Base-by-base conservation (phyloP, 345 rosid species). In the Eucalyptus paniculata region DNA sequence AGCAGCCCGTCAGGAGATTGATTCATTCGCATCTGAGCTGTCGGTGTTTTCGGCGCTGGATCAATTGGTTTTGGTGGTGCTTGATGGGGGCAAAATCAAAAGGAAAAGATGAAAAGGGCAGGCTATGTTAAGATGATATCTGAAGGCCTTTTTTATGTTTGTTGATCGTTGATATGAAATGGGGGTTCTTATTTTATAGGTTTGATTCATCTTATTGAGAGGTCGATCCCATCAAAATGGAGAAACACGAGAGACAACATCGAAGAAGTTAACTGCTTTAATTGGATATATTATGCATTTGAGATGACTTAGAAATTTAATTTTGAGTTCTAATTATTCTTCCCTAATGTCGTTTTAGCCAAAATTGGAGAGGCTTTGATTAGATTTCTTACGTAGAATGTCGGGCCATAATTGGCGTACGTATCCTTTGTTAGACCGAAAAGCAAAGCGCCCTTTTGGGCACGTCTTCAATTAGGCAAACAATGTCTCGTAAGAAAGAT, bases 201-300 rank as follows among this genome's bases (percentile, higher is more conserved):
- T 18, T 10, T 19, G 19, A 18, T 72, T 37, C 82, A 9, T 72
- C 82, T 37, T 37, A 4, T 37, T 1, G 45, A 19, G 15, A 72
- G 82, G 45, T 72, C 28, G 45, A 19, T 72, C 23, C 82, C 4
- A 5, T 72, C 45, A 18, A 72, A 34, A 18, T 9, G 82, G 11
- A 19, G 45, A 72, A 18, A 72, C 23, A 2, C 14, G 44, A 72
- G 81, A 34, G 44, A 18, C 45, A 9, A 72, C 12, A 37, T 34
- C 3, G 45, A 34, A 34, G 44, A 34, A 34, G 44, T 34, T 34
- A 72, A 18, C 40, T 19, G 12, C 11, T 19, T 18, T 34, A 34
- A 72, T 34, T 9, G 82, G 13, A 18, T 19, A 19, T 18, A 18
- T 72, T 18, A 0, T 7, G 8, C 0, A 18, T 72, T 37, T 3